phyloP scores from a whole-genome alignment of 257 asterid genomes.

The Gentiana dahurica region DNA sequence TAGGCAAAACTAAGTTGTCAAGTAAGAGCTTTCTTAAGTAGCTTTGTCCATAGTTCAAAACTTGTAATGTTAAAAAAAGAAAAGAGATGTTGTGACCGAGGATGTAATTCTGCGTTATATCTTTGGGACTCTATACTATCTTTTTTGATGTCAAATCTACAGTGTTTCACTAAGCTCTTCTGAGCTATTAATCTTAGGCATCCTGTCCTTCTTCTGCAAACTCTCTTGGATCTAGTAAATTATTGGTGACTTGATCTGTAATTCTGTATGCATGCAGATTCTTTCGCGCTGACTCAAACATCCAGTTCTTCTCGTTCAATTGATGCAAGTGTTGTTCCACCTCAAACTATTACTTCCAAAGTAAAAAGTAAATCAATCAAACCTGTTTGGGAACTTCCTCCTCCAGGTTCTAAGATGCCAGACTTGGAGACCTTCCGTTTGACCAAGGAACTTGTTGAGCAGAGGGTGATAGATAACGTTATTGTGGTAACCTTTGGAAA shows the following conservation, averaged over 20 bases:
- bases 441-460: slow-evolving; percentile 70
- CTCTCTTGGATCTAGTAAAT: too few species aligned
- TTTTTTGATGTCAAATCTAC: too few species aligned
- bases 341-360: slow-evolving; percentile 13
- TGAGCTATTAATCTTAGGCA: too few species aligned
- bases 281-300: slow-evolving; percentile 28
- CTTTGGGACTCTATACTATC: too few species aligned
- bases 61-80: too few species aligned
- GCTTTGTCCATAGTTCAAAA: too few species aligned
- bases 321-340: slow-evolving; percentile 15
- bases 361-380: slow-evolving; percentile 18
- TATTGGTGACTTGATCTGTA: slow-evolving; percentile 2
- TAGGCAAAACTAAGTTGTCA: too few species aligned
- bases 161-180: too few species aligned
- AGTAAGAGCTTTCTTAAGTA: too few species aligned
- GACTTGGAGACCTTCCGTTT: slow-evolving; percentile 53
- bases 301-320: slow-evolving; percentile 32
- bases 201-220: too few species aligned
- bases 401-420: slow-evolving; percentile 87
- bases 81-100: too few species aligned
- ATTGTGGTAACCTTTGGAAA: slow-evolving; percentile 85
- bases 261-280: slow-evolving; percentile 2
- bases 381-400: slow-evolving; percentile 70
- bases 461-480: slow-evolving; percentile 67
- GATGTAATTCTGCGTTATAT: too few species aligned